Base-by-base conservation (phyloP, 176 grass and related monocot species). In the Oryza punctata region DNA sequence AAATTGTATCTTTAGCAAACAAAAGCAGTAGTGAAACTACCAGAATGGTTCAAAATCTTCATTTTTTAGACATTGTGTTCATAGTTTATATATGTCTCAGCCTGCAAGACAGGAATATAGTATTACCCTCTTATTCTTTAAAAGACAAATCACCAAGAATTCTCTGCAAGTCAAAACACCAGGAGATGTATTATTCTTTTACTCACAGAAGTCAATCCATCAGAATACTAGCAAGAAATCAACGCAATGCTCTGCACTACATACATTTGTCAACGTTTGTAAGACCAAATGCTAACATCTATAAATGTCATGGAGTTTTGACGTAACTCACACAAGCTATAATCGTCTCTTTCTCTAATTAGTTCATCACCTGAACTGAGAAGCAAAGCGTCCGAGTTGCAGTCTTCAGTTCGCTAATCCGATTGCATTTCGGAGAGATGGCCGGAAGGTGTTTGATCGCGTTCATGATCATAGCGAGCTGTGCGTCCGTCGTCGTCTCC, bases 201-300 rank as follows among this genome's bases (percentile, higher is more conserved):
- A 8, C 37, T 38, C 37, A 8, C 37, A 38, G 37, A 38, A 38
- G 37, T 9, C 37, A 38, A 38, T 38, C 6, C 37, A 37, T 37
- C 7, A 37, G 35, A 37, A 37, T 37, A 37, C 4, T 24, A 28
- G 46, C 12, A 23, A 79, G 27, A 4, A 79, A 64, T 35, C 13
- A 12, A 16, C 11, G 57, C 21, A 7, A 12, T 43, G 49, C 24
- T 38, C 18, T 76, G 70, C 77, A 65, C 3, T 9, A 10, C 28
- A 28, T 65, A 73, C 71, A 85, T 85, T 81, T 89, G 82, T 89
- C 82, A 89, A 89, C 71, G 57, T 77, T 19, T 85, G 52, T 52
- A 70, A 54, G 50, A 6, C 29, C 10, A 57, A 70, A 76, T 70
- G 78, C 40, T 54, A 54, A 54, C 19, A 70, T 85, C 81, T 85